Evolutionary conservation across 2,329 filamentous ascomycete species (phyloP), one percentile per base, ranked within the genome.

Genomic region (Ophiostoma pallidulum): DNA sequence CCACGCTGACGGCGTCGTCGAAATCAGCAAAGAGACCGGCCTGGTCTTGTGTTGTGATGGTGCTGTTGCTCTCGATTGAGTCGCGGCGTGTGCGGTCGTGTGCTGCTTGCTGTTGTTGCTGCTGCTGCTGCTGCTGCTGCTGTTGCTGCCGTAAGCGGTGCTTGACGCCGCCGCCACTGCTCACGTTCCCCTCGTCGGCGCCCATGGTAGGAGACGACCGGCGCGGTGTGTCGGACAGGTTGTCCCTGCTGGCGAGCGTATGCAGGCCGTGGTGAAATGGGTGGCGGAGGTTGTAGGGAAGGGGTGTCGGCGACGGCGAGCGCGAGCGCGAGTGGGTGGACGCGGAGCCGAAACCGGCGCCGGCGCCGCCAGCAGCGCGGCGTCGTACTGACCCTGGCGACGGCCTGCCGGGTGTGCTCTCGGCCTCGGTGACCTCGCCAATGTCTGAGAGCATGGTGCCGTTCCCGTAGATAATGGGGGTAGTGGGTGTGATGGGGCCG

Each of bases 391-490:
- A 53, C 5, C 26, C 24, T 1, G 53, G 51, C 8, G 66, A 64
- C 5, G 63, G 61, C 35, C 57, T 66, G 29, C 73, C 74, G 7
- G 63, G 60, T 3, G 69, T 71, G 56, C 70, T 73, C 56, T 75
- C 72, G 19, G 64, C 70, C 59, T 75, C 72, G 29, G 72, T 75
- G 18, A 75, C 72, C 60, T 74, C 72, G 40, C 72, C 72, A 62
- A 82, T 83, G 59, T 83, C 79, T 5, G 78, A 82, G 38, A 83
- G 62, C 78, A 82, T 82, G 37, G 79, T 83, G 38, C 79, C 79
- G 56, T 83, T 82, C 45, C 79, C 79, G 54, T 83, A 83, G 53
- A 82, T 82, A 51, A 83, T 82, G 8, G 79, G 79, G 0, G 79
- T 83, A 1, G 71, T 72, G 28, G 75, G 74, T 13, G 72, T 68